Evolutionary conservation across 805 yeast genomes (phyloP), one percentile per base, ranked within the genome.

Genomic region (Candida pseudoglaebosa): DNA sequence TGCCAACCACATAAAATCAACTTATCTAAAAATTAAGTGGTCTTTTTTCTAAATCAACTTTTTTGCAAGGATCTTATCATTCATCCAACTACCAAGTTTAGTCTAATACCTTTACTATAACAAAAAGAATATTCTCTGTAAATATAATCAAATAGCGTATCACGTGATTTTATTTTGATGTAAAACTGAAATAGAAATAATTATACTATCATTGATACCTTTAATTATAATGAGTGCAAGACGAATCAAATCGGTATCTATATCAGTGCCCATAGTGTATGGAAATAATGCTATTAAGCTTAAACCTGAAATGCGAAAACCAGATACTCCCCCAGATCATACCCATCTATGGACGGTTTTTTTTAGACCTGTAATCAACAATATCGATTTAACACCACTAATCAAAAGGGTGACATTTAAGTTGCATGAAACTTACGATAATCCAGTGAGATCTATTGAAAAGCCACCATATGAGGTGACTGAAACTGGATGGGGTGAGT

Each of bases 401-500:
- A 80, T 91, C 52, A 89, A 88, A 54, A 83, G 86, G 59, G 98
- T 93, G 1, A 91, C 90, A 0, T 93, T 91, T 70, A 93, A 93
- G 57, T 69, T 93, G 16, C 99, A 93, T 60, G 99, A 93, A 47
- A 93, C 99, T 0, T 93, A 91, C 52, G 83, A 82, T 15, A 86
- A 82, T 50, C 78, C 96, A 1, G 78, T 88, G n/a, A 69, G 99
- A 39, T 75, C 93, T 1, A 72, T 91, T 12, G 98, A 93, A 45
- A 57, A 70, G 21, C 97, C 98, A 2, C 99, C 99, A 0, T 93
- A 84, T 53, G 95, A 89, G 58, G 88, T 93, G 20, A 84, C 95
- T 2, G 99, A 93, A 55, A 86, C 98, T 0, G 99, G 99, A 0
- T 93, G 99, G 99, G 99, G 99, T 48, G 99, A 93, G 60, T 93